A percentile compares a stretch with the other conserved stretches of the same genome.
Evolutionary conservation across 768 basidiomycete genomes (phyloP).

Genomic region (Tylopilus sp.): DNA sequence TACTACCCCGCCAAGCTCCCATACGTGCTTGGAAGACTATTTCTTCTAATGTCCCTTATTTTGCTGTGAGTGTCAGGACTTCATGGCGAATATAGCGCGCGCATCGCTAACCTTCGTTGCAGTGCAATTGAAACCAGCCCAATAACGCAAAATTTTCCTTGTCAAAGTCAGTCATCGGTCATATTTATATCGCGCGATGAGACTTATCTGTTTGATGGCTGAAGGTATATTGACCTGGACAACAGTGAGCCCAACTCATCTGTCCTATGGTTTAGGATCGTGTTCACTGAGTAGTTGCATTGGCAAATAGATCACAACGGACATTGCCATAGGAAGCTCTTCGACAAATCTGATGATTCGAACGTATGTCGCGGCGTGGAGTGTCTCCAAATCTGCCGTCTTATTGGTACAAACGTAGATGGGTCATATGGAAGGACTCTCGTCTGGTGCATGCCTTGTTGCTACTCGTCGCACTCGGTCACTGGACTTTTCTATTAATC

Average conservation of each 20-base stretch:
- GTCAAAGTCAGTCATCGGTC: slow-evolving; percentile 18
- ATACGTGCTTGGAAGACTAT: slow-evolving; percentile 23
- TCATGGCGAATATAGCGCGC: no score
- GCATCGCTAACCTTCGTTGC: background rate
- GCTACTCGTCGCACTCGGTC: slow-evolving; percentile 15
- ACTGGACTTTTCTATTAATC: slow-evolving; percentile 18
- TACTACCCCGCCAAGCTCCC: slow-evolving; percentile 13
- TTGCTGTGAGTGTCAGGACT: slow-evolving; percentile 12
- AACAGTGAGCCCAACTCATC: slow-evolving; percentile 4
- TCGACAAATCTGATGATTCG: no score
- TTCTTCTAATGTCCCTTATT: slow-evolving; percentile 10
- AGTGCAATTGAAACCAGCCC: slow-evolving; percentile 6
- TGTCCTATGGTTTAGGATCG: background rate
- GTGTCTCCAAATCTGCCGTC: background rate
- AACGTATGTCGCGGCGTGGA: slow-evolving; percentile 16
- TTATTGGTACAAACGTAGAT: slow-evolving; percentile 15
- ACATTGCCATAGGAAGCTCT: slow-evolving; percentile 11
- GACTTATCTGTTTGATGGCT: slow-evolving; percentile 1
- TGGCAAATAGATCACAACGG: slow-evolving; percentile 3
- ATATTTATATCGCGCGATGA: background rate
- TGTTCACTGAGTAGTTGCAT: background rate
- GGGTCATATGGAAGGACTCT: slow-evolving; percentile 25
- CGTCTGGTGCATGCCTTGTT: slow-evolving; percentile 14
- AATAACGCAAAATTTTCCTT: background rate
- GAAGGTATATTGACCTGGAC: background rate